Evolutionary conservation across 495 filamentous ascomycete genomes (phyloP).

Genomic region (Cairneyella variabilis): DNA sequence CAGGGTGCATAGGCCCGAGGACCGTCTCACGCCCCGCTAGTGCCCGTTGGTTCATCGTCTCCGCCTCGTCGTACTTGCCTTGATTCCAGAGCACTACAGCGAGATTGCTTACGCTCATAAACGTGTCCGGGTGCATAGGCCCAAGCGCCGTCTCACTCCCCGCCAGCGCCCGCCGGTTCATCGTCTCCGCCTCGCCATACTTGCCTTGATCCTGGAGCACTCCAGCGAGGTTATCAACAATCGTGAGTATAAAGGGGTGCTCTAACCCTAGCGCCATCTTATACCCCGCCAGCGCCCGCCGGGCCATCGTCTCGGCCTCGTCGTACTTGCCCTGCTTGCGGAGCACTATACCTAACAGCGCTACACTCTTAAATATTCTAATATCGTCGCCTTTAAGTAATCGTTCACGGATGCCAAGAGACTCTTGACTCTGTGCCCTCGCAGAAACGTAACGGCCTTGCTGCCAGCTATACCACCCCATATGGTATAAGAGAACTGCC

Average conservation of each 20-base stretch:
- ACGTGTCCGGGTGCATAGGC: constrained; percentile 4
- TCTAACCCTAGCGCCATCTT: no score
- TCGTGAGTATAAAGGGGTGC: no score
- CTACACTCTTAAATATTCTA: constrained; percentile 2
- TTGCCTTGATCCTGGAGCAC: no score
- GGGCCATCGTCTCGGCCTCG: no score
- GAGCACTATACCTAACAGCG: constrained; percentile 22
- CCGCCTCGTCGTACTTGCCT: constrained; percentile 8
- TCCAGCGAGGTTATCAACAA: no score
- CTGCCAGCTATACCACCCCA: constrained; percentile 15
- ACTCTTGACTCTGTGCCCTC: constrained; percentile 12
- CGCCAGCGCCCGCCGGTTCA: no score
- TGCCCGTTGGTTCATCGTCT: neutral
- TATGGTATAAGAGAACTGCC: constrained; percentile 14
- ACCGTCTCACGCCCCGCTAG: constrained; percentile 2
- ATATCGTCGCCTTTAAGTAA: neutral
- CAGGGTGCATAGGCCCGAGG: constrained; percentile 4
- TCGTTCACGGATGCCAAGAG: constrained; percentile 8
- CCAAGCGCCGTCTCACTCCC: constrained; percentile 11
- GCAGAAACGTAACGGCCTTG: constrained; percentile 17
- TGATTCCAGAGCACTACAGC: neutral
- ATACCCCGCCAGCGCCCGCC: no score
- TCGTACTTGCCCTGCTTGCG: no score
- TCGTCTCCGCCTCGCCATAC: no score
- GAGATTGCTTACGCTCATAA: neutral